phyloP scores from a whole-genome alignment of 2,329 filamentous ascomycete species.

The Alternaria brassicae region DNA sequence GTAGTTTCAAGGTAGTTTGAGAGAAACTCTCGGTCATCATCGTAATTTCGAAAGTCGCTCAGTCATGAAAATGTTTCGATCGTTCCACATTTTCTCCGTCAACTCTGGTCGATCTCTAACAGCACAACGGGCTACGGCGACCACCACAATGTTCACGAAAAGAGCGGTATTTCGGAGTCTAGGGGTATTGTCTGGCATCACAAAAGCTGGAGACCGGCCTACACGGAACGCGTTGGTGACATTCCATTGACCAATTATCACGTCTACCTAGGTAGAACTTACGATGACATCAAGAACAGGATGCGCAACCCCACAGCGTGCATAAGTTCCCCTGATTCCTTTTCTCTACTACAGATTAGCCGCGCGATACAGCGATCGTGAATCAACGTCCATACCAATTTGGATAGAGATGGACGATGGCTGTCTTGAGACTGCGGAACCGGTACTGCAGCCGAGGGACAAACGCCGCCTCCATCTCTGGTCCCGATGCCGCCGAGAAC shows the following conservation, averaged over 20 bases:
- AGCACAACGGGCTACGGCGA: no score
- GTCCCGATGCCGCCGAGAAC: slow-evolving; percentile 37
- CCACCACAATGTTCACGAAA: background rate
- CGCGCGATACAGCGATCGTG: background rate
- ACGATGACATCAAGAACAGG: background rate
- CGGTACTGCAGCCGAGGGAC: slow-evolving; percentile 1
- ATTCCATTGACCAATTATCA: background rate
- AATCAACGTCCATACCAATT: background rate
- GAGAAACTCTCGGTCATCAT: background rate
- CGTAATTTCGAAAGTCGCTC: background rate
- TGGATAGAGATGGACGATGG: background rate
- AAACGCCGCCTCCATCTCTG: slow-evolving; percentile 52
- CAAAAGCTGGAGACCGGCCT: background rate
- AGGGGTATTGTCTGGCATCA: background rate
- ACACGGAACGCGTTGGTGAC: background rate
- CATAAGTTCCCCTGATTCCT: background rate
- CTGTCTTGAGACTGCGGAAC: background rate
- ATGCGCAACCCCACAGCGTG: background rate
- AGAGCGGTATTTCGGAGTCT: background rate
- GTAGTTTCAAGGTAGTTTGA: background rate
- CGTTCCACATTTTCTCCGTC: no score
- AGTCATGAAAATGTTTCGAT: background rate
- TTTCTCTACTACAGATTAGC: background rate
- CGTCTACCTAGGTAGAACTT: background rate
- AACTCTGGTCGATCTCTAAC: no score